Percentiles rank a stretch among this genome's conserved stretches.
Conservation (phyloP, 345 rosid genomes). For the Populus pruinosa region DNA sequence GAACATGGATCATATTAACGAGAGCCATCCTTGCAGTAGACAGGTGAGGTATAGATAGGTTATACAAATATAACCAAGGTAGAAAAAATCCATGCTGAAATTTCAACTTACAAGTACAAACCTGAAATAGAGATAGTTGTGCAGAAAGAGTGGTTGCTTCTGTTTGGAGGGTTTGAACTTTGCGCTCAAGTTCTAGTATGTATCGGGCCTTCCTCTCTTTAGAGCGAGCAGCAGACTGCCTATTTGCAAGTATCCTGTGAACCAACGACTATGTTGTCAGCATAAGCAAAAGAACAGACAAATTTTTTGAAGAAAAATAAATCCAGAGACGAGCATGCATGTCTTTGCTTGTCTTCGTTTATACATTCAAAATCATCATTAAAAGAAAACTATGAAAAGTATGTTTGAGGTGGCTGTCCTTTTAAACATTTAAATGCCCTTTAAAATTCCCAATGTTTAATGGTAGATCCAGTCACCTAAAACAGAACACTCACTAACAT, state of each 20-base stretch:
- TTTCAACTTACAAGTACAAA: constrained; percentile 4
- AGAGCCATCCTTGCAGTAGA: background rate
- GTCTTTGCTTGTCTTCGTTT: background rate
- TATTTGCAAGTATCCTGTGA: constrained; percentile 76
- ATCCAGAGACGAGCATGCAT: background rate
- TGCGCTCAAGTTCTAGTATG: constrained; percentile 73
- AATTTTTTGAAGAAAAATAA: background rate
- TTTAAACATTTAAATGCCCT: background rate
- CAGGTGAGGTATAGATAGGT: background rate
- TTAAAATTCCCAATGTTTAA: too few relatives aligned
- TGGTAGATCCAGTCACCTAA: background rate
- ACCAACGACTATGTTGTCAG: background rate
- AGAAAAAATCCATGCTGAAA: background rate
- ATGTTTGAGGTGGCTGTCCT: too few relatives aligned
- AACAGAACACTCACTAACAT: background rate
- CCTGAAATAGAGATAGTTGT: constrained; percentile 82
- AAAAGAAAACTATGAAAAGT: background rate
- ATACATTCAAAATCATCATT: background rate
- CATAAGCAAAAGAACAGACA: background rate
- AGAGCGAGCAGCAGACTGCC: constrained; percentile 91
- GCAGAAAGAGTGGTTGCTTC: constrained; percentile 94
- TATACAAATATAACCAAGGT: background rate
- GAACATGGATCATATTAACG: background rate
- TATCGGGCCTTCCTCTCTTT: constrained; percentile 87
- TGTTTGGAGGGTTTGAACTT: constrained; percentile 82